A percentile compares a stretch with the other conserved stretches of the same genome.
phyloP scores from a whole-genome alignment of 805 yeast species.

The Millerozyma acaciae region DNA sequence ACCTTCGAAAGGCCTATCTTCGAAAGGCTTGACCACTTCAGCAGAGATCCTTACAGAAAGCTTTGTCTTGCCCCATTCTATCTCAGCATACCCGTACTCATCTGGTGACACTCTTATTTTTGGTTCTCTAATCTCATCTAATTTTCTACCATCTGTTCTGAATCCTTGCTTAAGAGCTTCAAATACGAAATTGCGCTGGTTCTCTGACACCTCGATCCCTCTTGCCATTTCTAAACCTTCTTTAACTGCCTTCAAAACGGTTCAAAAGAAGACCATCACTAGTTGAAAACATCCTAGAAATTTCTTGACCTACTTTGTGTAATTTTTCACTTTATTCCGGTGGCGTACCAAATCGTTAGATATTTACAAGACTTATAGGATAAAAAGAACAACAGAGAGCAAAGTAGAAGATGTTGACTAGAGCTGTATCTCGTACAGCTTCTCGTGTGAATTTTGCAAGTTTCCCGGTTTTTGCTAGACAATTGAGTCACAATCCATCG shows the following conservation, averaged over 20 bases:
- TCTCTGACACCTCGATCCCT: conserved; percentile 56
- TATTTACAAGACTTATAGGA: too few relatives aligned
- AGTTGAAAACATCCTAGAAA: too few relatives aligned
- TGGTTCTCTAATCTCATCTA: conserved; percentile 62
- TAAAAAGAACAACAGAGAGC: too few relatives aligned
- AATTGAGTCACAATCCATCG: conserved; percentile 4
- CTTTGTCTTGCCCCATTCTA: conserved; percentile 68
- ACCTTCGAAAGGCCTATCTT: conserved; percentile 94
- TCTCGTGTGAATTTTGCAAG: too few relatives aligned
- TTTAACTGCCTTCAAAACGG: too few relatives aligned
- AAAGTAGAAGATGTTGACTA: too few relatives aligned
- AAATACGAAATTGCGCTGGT: conserved; percentile 59
- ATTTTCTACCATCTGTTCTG: conserved; percentile 66
- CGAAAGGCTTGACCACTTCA: conserved; percentile 73
- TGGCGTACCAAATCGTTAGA: too few relatives aligned
- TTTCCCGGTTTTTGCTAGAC: conserved; percentile 5
- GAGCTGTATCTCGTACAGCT: too few relatives aligned
- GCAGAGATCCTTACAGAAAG: conserved; percentile 72
- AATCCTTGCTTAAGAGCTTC: conserved; percentile 59
- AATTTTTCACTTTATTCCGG: too few relatives aligned
- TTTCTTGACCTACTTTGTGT: too few relatives aligned
- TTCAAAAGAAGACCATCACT: too few relatives aligned
- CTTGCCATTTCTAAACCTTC: conserved; percentile 47
- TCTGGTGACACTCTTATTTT: conserved; percentile 53
- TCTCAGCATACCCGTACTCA: conserved; percentile 79